Evolutionary conservation across 345 rosid genomes (phyloP), one percentile per base, ranked within the genome.

Genomic region (Excoecaria cochinchinensis): DNA sequence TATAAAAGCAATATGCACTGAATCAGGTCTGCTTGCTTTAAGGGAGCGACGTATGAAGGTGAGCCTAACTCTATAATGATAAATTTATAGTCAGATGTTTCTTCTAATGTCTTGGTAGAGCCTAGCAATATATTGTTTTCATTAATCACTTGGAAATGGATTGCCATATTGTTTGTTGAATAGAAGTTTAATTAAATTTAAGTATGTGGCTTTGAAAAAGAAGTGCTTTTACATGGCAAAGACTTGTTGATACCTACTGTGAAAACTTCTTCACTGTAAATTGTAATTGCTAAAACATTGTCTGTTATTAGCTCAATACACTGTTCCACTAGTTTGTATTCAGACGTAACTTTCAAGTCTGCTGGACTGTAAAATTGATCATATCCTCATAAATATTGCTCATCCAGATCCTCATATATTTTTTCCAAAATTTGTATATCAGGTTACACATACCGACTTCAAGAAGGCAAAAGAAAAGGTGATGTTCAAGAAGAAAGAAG

Each of bases 401-500:
- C 39, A 39, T 19, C 39, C 47, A n/a, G 12, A 9, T 25, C 9
- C 2, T 38, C 21, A 16, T 36, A n/a, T 6, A 16, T 24, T 19
- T 70, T 3, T 1, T 73, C 14, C 0, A 46, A 74, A 7, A 50
- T 21, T 4, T 56, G 22, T 74, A 63, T 40, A 69, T 69, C 83
- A 93, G 99, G 98, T 96, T 66, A 93, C 94, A 0, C 99, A 92
- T 77, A 79, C 82, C 0, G 98, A 93, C 85, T 89, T 96, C 77
- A 93, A 92, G 91, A 93, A 96, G 79, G 98, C 97, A 0, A 96
- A 96, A 75, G 99, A 96, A 66, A 96, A 92, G 91, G 98, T 96
- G 78, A 93, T 93, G 99, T 92, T 86, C 89, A 96, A 96, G 89
- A 96, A 93, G 95, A 93, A 93, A 70, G 99, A 96, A 86, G 99